These are phyloP conservation scores for Chlamydomonas sp. DNA, from an alignment of 139 green algal species.

Conservation along the genomic window DNA sequence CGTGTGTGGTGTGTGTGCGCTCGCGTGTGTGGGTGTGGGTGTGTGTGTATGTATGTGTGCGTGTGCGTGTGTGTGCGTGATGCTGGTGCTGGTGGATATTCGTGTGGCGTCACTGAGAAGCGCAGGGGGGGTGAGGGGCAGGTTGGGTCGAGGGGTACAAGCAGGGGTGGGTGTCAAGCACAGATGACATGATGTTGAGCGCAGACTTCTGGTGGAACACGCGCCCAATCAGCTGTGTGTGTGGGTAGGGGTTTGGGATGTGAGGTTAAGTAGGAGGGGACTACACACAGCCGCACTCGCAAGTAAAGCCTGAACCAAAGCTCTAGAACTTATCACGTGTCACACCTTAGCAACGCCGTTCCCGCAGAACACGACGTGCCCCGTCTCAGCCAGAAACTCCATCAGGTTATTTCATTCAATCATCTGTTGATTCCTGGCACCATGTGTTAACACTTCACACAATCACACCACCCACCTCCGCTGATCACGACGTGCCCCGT, in stretches of 20 bases:
- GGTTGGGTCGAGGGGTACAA: slow-evolving; percentile 51
- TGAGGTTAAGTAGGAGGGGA: too few relatives aligned
- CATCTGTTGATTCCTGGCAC: too few relatives aligned
- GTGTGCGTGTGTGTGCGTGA: background rate
- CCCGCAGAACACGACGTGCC: slow-evolving; percentile 2
- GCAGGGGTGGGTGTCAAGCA: slow-evolving; percentile 61
- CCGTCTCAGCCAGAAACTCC: slow-evolving; percentile 51
- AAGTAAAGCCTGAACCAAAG: too few relatives aligned
- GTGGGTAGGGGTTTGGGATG: background rate
- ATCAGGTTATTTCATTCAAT: slow-evolving; percentile 53
- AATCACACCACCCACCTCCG: slow-evolving; percentile 22
- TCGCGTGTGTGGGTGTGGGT: too few relatives aligned
- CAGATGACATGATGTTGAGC: slow-evolving; percentile 51
- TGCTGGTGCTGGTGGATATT: too few relatives aligned
- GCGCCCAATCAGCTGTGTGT: background rate
- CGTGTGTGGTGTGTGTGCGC: too few relatives aligned
- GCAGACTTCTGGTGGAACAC: slow-evolving; percentile 27
- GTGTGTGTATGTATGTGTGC: too few relatives aligned
- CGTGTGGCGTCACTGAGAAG: background rate
- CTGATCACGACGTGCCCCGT: slow-evolving; percentile 12
- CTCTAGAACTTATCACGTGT: too few relatives aligned
- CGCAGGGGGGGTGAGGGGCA: background rate
- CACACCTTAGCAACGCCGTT: slow-evolving; percentile 23
- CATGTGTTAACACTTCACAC: too few relatives aligned
- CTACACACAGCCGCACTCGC: too few relatives aligned